These are phyloP conservation scores for Lizonia empirigonia DNA, from an alignment of 2,329 filamentous ascomycete genomes.

Conservation along the genomic window DNA sequence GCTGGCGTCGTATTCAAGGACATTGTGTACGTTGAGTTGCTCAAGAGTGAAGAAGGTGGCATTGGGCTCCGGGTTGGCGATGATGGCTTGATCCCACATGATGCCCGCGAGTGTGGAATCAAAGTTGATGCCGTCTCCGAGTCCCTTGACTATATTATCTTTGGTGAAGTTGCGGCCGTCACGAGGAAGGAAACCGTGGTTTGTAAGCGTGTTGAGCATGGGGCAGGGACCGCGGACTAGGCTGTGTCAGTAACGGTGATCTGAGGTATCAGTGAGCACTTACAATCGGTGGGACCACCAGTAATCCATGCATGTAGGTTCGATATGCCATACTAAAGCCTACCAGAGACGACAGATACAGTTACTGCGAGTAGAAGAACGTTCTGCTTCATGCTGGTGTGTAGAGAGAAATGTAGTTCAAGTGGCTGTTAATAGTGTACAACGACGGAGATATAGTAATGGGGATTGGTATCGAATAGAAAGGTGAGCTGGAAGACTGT, in stretches of 20 bases:
- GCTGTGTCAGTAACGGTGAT: neutral
- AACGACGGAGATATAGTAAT: neutral
- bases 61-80: conserved; percentile 35
- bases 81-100: conserved; percentile 54
- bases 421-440: neutral
- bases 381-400: conserved; percentile 15
- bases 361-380: conserved; percentile 9
- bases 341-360: conserved; percentile 12
- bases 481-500: neutral
- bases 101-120: conserved; percentile 46
- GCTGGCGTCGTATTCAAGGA: conserved; percentile 59
- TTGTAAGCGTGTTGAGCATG: conserved; percentile 45
- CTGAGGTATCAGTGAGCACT: neutral
- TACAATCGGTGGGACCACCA: conserved; percentile 24
- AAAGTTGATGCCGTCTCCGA: conserved; percentile 54
- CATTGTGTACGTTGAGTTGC: conserved; percentile 54
- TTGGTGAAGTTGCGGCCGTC: conserved; percentile 43
- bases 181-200: conserved; percentile 43
- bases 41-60: conserved; percentile 44
- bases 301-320: conserved; percentile 28
- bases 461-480: neutral
- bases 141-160: conserved; percentile 46
- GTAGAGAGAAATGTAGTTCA: neutral
- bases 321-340: conserved; percentile 6
- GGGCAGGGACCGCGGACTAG: conserved; percentile 41